Base-by-base conservation (phyloP, 768 basidiomycete genomes). In the Amanita subjunquillea region DNA sequence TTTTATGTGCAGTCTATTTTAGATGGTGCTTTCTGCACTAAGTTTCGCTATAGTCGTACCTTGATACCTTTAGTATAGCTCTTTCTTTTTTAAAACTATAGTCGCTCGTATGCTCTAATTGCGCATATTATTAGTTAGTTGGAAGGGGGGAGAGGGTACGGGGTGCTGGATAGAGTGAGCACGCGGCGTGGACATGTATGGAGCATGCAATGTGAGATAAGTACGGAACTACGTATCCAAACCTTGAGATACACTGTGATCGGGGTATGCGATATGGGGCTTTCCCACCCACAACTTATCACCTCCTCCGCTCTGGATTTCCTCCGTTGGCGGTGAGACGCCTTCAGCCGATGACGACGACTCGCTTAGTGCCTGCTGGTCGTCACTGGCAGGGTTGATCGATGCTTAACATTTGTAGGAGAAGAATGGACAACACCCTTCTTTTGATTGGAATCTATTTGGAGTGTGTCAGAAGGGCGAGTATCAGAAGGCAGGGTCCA, bases 91-190 rank as follows among this genome's bases (percentile, higher is more conserved):
- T 42, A 4, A 34, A 42, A 25, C 17, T 46, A 46, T 46, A n/a
- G 44, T 30, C n/a, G 44, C 29, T 46, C 44, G 23, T 48, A 48
- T 48, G 46, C 17, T 48, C 8, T 37, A 48, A 36, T 48, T 37
- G 46, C 46, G 30, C 17, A 36, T 44, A 47, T 37, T 34, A 20
- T 37, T 48, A 37, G 47, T 13, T 38, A n/a, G 43, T 25, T 20
- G 23, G 23, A 45, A 7, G 44, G 12, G 17, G 15, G 44, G 44
- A 32, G 7, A 25, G n/a, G 44, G 30, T 22, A 20, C 34, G 13
- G 34, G 34, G 34, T 34, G 34, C 34, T 13, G 44, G 30, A 20
- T 2, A 15, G 44, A 46, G n/a, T 1, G 27, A 30, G n/a, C 25
- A 15, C n/a, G 44, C 20, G 30, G 44, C 13, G 44, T 29, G 27